A percentile compares a stretch with the other conserved stretches of the same genome.
Evolutionary conservation across 371 early-diverging fungal genomes (phyloP).

Genomic region (Syncephalastrum sp.): DNA sequence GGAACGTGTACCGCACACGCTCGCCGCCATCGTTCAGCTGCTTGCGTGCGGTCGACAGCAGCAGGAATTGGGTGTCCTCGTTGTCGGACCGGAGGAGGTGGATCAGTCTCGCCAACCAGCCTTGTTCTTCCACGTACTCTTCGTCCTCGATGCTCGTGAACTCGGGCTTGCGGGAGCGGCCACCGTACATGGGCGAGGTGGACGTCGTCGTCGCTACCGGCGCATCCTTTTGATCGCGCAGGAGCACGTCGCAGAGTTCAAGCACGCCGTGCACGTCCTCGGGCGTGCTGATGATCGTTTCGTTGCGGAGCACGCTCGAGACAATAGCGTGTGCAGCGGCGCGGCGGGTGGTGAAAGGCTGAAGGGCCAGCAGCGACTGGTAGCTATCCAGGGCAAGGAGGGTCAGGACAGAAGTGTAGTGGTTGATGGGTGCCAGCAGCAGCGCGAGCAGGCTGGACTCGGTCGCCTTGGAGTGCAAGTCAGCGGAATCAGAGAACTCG

Average conservation of each 20-base stretch:
- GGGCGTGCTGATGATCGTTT: conserved; percentile 65
- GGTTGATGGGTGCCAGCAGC: conserved; percentile 71
- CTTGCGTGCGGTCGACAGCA: conserved; percentile 77
- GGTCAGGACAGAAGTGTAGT: conserved; percentile 66
- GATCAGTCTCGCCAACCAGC: conserved; percentile 80
- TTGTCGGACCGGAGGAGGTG: conserved; percentile 75
- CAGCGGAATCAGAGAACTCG: conserved; percentile 52
- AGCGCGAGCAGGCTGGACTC: conserved; percentile 63
- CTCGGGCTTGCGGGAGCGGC: conserved; percentile 22
- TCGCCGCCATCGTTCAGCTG: conserved; percentile 82
- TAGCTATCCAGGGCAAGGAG: conserved; percentile 67
- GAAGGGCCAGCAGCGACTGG: conserved; percentile 74
- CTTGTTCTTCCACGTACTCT: conserved; percentile 81
- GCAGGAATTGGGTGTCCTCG: conserved; percentile 71
- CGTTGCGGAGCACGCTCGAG: conserved; percentile 61
- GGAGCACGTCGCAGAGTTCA: conserved; percentile 78
- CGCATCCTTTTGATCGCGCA: conserved; percentile 76
- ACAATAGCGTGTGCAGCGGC: conserved; percentile 80
- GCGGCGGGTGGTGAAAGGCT: conserved; percentile 78
- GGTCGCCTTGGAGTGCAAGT: conserved; percentile 59
- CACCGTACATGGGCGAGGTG: conserved; percentile 20
- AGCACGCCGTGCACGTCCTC: conserved; percentile 83
- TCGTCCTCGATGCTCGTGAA: conserved; percentile 58
- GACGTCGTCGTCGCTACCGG: conserved; percentile 25
- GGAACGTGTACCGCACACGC: conserved; percentile 84